Percentiles rank a stretch among this genome's conserved stretches.
These are phyloP conservation scores for Tulasnella sp. DNA, from an alignment of 768 basidiomycete species.

Conservation along the genomic window DNA sequence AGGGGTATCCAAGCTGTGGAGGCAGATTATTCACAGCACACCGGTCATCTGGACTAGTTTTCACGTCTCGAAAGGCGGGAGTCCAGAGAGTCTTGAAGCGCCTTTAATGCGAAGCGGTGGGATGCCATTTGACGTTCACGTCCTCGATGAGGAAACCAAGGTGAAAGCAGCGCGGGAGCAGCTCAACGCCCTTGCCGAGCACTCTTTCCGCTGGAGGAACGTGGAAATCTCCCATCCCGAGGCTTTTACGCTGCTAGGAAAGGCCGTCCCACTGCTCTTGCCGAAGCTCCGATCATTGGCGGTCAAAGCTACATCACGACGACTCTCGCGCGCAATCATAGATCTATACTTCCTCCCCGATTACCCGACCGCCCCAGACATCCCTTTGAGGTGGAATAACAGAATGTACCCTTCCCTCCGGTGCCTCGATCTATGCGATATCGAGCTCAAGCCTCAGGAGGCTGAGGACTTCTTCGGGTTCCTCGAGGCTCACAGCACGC, in stretches of 20 bases:
- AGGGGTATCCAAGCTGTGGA: neutral
- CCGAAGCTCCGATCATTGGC: neutral
- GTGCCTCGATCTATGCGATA: neutral
- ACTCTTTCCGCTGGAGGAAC: neutral
- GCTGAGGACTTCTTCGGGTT: neutral
- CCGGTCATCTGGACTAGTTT: neutral
- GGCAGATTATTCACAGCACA: neutral
- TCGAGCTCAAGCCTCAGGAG: neutral
- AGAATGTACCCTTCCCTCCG: neutral
- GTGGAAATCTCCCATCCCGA: neutral
- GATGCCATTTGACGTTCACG: neutral
- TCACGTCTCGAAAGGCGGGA: neutral
- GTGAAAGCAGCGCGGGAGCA: neutral
- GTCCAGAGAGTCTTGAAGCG: neutral
- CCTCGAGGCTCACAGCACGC: neutral
- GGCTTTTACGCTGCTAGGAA: neutral
- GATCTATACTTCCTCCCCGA: neutral
- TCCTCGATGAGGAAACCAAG: neutral
- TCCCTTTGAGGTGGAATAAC: neutral
- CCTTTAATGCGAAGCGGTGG: neutral
- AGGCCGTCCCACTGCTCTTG: neutral
- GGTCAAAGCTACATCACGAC: neutral
- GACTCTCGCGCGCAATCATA: neutral
- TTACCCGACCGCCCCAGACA: neutral
- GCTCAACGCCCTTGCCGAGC: neutral